phyloP scores from a whole-genome alignment of 2,329 filamentous ascomycete genomes.

The Penicillium sp. region DNA sequence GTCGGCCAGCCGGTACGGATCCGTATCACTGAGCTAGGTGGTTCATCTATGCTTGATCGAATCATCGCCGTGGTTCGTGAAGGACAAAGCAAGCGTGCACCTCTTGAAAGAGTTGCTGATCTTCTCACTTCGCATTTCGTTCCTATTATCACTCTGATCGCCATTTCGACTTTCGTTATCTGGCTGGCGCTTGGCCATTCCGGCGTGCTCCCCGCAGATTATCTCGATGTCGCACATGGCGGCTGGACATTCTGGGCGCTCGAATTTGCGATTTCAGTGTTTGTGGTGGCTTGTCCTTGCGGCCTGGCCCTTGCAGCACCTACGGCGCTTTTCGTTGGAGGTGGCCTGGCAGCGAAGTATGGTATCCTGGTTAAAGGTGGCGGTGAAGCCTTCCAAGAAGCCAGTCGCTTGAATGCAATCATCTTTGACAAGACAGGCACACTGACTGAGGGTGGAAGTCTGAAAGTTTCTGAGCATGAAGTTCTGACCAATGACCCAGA shows the following conservation, averaged over 20 bases:
- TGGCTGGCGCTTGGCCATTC: conserved; percentile 48
- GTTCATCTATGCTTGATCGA: conserved; percentile 51
- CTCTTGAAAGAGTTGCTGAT: conserved; percentile 49
- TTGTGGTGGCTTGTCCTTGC: conserved; percentile 83
- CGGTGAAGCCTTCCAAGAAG: conserved; percentile 82
- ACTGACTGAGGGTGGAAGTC: conserved; percentile 64
- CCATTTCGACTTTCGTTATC: conserved; percentile 47
- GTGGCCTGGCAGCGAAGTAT: conserved; percentile 72
- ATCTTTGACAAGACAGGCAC: conserved; percentile 91
- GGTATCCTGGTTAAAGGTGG: conserved; percentile 82
- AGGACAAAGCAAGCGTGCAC: conserved; percentile 50
- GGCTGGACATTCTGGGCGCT: conserved; percentile 55
- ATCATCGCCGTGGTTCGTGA: conserved; percentile 51
- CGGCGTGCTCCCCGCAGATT: conserved; percentile 48
- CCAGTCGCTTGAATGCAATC: conserved; percentile 71
- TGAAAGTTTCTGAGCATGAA: conserved; percentile 54
- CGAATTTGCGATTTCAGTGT: conserved; percentile 74
- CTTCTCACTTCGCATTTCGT: conserved; percentile 51
- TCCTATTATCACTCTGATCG: conserved; percentile 49
- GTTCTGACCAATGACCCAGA: conserved; percentile 35
- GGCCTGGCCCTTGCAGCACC: conserved; percentile 81
- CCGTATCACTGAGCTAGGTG: conserved; percentile 44
- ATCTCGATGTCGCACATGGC: conserved; percentile 49
- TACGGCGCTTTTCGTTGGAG: conserved; percentile 81
- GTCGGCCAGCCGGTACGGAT: conserved; percentile 47